Percentiles rank a stretch among this genome's conserved stretches.
Evolutionary conservation across 2,329 filamentous ascomycete species (phyloP).

Genomic region (Gnomoniopsis smithogilvyi): DNA sequence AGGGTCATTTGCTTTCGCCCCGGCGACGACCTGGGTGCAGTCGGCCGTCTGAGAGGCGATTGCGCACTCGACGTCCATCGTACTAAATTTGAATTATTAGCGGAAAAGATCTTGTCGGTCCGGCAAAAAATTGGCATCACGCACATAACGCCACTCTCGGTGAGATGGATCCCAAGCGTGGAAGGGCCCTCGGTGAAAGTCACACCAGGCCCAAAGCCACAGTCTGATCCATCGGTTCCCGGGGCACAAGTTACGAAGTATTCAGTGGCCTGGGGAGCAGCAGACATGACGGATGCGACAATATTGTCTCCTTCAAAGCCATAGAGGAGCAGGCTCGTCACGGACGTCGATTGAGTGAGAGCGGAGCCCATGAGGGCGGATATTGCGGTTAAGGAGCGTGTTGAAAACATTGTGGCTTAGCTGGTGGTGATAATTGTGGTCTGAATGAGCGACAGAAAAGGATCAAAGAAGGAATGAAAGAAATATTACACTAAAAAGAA

Average conservation of each 20-base stretch:
- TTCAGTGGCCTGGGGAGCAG: constrained; percentile 2
- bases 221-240: constrained; percentile 15
- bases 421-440: not conserved
- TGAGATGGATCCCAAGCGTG: constrained; percentile 5
- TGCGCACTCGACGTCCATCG: constrained; percentile 2
- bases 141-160: constrained; percentile 4
- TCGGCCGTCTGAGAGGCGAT: not conserved
- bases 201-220: constrained; percentile 11
- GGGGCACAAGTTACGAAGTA: constrained; percentile 9
- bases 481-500: too few species aligned
- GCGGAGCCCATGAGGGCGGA: constrained; percentile 4
- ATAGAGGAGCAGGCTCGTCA: constrained; percentile 16
- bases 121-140: not conserved
- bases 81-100: not conserved
- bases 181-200: constrained; percentile 7
- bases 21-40: constrained; percentile 6
- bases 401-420: not conserved
- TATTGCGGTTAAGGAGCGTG: not conserved
- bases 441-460: not conserved
- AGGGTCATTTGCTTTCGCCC: constrained; percentile 5
- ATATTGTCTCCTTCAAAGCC: constrained; percentile 15
- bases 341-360: constrained; percentile 12
- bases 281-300: constrained; percentile 13
- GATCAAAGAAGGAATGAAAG: too few species aligned
- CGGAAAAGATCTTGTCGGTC: not conserved